Conservation (phyloP, 192 early-diverging fungal genomes). For the Backusella westeae region DNA sequence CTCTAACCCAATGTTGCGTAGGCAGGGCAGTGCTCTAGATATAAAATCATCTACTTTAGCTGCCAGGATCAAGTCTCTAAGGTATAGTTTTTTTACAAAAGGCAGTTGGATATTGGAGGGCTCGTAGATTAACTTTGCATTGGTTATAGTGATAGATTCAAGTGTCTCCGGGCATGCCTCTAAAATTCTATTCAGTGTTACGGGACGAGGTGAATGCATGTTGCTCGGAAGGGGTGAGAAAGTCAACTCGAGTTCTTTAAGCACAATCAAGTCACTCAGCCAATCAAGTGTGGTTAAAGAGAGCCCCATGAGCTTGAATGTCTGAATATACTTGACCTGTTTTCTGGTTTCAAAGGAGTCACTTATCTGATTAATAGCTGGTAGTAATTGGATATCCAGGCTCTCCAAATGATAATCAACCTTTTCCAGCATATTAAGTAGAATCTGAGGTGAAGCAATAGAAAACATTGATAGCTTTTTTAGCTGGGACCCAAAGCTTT, state of each 20-base stretch:
- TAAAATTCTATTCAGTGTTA: background rate
- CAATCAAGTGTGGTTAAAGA: background rate
- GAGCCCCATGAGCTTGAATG: background rate
- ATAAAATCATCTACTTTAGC: background rate
- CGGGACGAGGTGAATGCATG: background rate
- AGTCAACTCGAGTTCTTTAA: background rate
- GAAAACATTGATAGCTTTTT: background rate
- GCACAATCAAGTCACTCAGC: background rate
- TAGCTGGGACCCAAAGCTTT: background rate
- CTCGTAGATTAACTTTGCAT: background rate
- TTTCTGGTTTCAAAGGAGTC: background rate
- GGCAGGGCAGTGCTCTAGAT: background rate
- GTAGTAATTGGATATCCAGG: background rate
- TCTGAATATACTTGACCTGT: background rate
- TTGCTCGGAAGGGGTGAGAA: background rate
- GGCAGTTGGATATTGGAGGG: background rate
- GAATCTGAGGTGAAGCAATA: background rate
- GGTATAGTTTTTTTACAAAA: background rate
- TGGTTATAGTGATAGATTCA: background rate
- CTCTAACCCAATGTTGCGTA: background rate
- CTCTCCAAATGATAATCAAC: background rate
- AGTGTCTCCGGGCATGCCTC: background rate
- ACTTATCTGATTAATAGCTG: background rate
- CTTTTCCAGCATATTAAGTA: background rate
- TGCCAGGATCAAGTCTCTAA: background rate